These are phyloP conservation scores for Tulasnella sp. DNA, from an alignment of 768 basidiomycete genomes.

Conservation along the genomic window DNA sequence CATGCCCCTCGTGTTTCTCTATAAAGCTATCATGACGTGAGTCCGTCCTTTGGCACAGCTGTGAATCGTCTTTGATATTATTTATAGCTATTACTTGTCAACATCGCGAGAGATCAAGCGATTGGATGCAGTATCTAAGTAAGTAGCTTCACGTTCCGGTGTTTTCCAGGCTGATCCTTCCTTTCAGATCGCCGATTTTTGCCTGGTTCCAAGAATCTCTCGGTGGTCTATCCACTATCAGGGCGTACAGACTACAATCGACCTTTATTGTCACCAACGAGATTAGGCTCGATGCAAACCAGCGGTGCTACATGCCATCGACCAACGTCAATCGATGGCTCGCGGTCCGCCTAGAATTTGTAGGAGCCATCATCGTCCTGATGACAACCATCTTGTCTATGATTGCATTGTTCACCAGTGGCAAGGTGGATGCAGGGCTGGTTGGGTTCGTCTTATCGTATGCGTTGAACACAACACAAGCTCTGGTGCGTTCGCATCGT, in stretches of 20 bases:
- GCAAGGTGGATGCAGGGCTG: constrained; percentile 68
- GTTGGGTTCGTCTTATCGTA: constrained; percentile 82
- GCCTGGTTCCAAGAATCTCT: constrained; percentile 31
- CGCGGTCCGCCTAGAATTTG: constrained; percentile 47
- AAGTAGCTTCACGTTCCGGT: background rate
- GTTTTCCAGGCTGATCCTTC: background rate
- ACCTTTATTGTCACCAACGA: constrained; percentile 60
- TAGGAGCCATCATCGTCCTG: constrained; percentile 71
- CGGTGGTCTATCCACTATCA: constrained; percentile 69
- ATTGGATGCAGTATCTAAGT: constrained; percentile 63
- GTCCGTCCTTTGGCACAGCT: constrained; percentile 21
- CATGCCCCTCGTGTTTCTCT: constrained; percentile 68
- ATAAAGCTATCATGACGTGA: constrained; percentile 67
- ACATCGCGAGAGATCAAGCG: constrained; percentile 83
- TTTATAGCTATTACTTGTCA: constrained; percentile 65
- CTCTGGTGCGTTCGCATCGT: constrained; percentile 62
- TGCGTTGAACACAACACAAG: constrained; percentile 71
- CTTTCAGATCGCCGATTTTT: constrained; percentile 70
- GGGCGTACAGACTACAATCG: constrained; percentile 61
- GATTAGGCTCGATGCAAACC: constrained; percentile 72
- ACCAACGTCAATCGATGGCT: constrained; percentile 53
- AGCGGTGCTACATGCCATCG: constrained; percentile 61
- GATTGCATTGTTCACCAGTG: constrained; percentile 55
- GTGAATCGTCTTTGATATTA: background rate
- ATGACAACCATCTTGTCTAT: constrained; percentile 57